Evolutionary conservation across 78 protist genomes (phyloP).

Genomic region (slime mould (Dictyostelium discoideum)): DNA sequence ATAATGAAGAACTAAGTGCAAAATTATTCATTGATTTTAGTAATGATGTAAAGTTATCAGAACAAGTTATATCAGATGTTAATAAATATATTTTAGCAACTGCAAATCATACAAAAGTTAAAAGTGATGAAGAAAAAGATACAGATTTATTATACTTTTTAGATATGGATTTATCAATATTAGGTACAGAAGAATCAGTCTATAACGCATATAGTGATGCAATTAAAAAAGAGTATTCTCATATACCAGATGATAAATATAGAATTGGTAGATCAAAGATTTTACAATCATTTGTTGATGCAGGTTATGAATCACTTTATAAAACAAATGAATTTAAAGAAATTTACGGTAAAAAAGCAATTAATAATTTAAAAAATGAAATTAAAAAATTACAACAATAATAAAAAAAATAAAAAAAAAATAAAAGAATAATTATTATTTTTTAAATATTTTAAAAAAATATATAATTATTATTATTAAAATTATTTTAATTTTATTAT

Average conservation of each 20-base stretch:
- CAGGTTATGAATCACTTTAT: constrained; percentile 3
- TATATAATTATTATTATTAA: too few species aligned
- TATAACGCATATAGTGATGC: constrained; percentile 6
- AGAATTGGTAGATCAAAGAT: constrained; percentile 40
- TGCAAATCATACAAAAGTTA: constrained; percentile 25
- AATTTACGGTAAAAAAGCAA: not conserved
- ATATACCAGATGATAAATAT: constrained; percentile 22
- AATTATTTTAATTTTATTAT: too few species aligned
- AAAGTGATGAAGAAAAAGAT: not conserved
- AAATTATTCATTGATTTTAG: not conserved
- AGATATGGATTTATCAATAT: constrained; percentile 63
- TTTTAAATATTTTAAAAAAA: too few species aligned
- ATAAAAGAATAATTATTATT: not conserved
- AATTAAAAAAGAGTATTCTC: constrained; percentile 54
- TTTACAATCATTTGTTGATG: constrained; percentile 15
- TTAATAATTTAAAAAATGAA: constrained; percentile 42
- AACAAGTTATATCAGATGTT: not conserved
- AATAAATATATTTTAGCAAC: constrained; percentile 18
- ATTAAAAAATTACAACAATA: not conserved
- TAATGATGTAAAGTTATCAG: not conserved
- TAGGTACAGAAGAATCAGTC: constrained; percentile 14
- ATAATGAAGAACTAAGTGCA: constrained; percentile 43
- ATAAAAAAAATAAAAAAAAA: not conserved
- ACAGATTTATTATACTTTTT: constrained; percentile 37
- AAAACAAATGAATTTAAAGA: constrained; percentile 58